Evolutionary conservation across 1,284 basidiomycete genomes (phyloP), one percentile per base, ranked within the genome.

Genomic region (Neonothopanus nambi): DNA sequence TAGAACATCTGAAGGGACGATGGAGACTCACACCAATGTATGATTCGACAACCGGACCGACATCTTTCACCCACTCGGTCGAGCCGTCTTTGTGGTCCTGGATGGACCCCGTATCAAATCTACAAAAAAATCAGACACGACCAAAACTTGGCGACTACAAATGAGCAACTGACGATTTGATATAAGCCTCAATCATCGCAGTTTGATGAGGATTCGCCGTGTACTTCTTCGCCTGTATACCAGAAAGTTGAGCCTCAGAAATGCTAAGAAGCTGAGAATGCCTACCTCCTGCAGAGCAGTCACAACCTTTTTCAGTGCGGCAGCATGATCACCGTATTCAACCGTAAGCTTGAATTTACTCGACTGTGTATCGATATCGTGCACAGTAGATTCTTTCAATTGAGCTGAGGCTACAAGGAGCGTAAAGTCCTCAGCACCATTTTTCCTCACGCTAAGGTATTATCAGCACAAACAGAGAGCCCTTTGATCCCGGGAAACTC

Each of bases 31-130:
- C 76, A 21, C 91, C 91, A 52, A 93, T 84, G 67, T 93, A 93
- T 35, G 80, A 87, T 69, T 93, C 92, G 11, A 95, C 92, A n/a
- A 88, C 85, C 9, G 91, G 91, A 0, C 89, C 88, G 24, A 91
- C 72, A 65, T 95, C 91, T 68, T 88, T 85, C 21, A 95, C 91
- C 91, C 91, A 95, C 57, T 84, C 74, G 39, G 72, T 80, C 1
- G 88, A 91, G 0, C 80, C 91, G 44, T 85, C 76, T 66, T 89
- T 86, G 74, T 94, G 91, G 23, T 80, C 85, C 52, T 85, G 77
- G 55, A 94, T 84, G 5, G 87, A 89, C 13, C 91, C 91, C 4
- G 83, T 85, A 60, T 80, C 71, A 65, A 94, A 94, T 8, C 18
- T 44, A 49, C 13, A 24, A 11, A 45, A 23, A 35, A 23, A 36